Evolutionary conservation across 345 rosid genomes (phyloP).

Genomic region (Arabidopsis thaliana): TAIR10.1 NC_003074.8:9349501-9350000

Average conservation of each 20-base stretch:
- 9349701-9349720: slow-evolving; percentile 29
- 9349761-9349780: slow-evolving; percentile 47
- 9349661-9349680: slow-evolving; percentile 37
- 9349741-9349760: slow-evolving; percentile 45
- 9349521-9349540: not conserved
- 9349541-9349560: slow-evolving; percentile 21
- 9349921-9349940: slow-evolving; percentile 52
- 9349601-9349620: slow-evolving; percentile 19
- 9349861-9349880: slow-evolving; percentile 49
- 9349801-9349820: slow-evolving; percentile 42
- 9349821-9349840: slow-evolving; percentile 53
- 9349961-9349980: not conserved
- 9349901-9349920: slow-evolving; percentile 46
- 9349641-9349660: slow-evolving; percentile 23
- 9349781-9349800: slow-evolving; percentile 41
- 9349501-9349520: too few relatives aligned
- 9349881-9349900: slow-evolving; percentile 65
- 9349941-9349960: not conserved
- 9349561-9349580: not conserved
- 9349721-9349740: slow-evolving; percentile 41
- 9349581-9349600: slow-evolving; percentile 14
- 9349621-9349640: slow-evolving; percentile 20
- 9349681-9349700: slow-evolving; percentile 46
- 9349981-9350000: not conserved
- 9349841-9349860: slow-evolving; percentile 62